Percentiles rank a stretch among this genome's conserved stretches.
These are phyloP conservation scores for Stemphylium lycopersici DNA, from an alignment of 2,329 filamentous ascomycete species.

Conservation along the genomic window DNA sequence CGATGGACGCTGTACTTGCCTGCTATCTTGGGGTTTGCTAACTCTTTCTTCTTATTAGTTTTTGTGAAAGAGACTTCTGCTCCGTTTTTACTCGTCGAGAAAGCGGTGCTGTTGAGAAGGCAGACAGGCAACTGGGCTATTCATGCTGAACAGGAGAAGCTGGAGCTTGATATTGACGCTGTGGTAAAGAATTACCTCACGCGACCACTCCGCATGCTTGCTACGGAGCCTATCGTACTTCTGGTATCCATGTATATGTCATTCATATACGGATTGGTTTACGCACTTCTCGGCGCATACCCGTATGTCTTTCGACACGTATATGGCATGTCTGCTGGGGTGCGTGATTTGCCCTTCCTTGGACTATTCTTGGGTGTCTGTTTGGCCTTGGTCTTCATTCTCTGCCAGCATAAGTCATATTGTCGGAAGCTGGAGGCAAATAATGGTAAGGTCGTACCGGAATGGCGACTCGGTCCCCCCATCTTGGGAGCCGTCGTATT, in stretches of 20 bases:
- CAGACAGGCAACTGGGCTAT: not conserved
- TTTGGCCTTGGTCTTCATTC: not conserved
- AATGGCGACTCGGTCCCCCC: not conserved
- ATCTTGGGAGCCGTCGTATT: not conserved
- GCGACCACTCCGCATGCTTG: not conserved
- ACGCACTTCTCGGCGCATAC: not conserved
- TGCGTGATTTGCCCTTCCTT: not conserved
- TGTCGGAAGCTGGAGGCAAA: not conserved
- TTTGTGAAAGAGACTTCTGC: not conserved
- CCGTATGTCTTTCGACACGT: not conserved
- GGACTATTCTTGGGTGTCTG: not conserved
- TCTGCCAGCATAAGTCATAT: not conserved
- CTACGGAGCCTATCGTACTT: not conserved
- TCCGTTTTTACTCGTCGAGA: not conserved
- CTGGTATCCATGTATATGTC: not conserved
- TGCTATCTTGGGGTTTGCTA: not conserved
- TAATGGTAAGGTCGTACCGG: not conserved
- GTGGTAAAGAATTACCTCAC: not conserved
- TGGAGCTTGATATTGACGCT: not conserved
- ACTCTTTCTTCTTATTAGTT: not conserved
- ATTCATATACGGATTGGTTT: not conserved
- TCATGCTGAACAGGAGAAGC: not conserved
- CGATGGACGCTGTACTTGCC: not conserved
- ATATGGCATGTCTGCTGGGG: not conserved
- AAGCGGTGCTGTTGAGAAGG: not conserved